Evolutionary conservation across 495 filamentous ascomycete species (phyloP), one percentile per base, ranked within the genome.

Genomic region (Chaetomium cochliodes): DNA sequence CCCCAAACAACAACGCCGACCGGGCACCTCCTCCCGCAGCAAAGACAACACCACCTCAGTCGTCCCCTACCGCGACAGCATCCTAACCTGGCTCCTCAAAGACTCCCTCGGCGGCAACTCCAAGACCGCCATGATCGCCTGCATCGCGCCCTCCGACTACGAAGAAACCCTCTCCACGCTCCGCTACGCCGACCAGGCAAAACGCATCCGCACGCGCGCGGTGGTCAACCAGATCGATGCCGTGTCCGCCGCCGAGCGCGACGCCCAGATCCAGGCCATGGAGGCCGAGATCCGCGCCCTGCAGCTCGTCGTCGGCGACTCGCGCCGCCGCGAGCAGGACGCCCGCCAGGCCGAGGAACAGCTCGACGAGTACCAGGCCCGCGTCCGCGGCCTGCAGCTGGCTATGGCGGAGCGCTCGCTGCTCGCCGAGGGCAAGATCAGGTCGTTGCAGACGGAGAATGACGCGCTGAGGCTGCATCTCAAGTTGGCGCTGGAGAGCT

Each of bases 121-220:
- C 68, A 98, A 98, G 75, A 98, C 94, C 8, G 94, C 94, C 47
- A 98, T 98, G 94, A 97, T 98, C 65, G 94, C 94, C 16, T 98
- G 96, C 74, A 96, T 98, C 71, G 85, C 92, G 8, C 94, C 94
- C 0, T 87, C 88, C 1, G 94, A 98, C 80, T 98, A 98, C 74
- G 94, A 98, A 59, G 94, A 98, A 73, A 98, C 94, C 0, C 87
- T 98, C 3, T 94, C 90, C 6, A 98, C 94, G 3, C 85, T 98
- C 5, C 92, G 94, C 37, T 98, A 98, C 76, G 94, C 94, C 37
- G 93, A 98, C 77, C 96, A 98, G 78, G 94, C 94, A 58, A 98
- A 98, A 80, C 88, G 88, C 39, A 98, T 98, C 76, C 92, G 93
- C 69, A 98, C 92, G n/a, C 89, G 90, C 26, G 94, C 96, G n/a